Percentiles rank a stretch among this genome's conserved stretches.
Conservation (phyloP, 2,329 filamentous ascomycete species). For the Neodidymelliopsis sp. region DNA sequence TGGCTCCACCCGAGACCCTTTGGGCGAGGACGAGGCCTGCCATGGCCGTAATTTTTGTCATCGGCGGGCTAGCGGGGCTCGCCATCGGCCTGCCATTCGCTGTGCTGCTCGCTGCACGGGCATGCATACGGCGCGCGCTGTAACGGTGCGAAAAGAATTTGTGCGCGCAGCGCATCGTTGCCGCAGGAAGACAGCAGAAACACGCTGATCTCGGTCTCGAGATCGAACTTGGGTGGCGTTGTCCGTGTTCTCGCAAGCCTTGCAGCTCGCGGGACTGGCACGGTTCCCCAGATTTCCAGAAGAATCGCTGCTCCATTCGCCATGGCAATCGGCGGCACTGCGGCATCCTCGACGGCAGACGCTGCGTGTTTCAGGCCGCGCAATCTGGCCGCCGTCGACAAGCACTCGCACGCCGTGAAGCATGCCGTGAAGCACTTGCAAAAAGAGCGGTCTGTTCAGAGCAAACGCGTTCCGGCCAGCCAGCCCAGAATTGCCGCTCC, state of each 20-base stretch:
- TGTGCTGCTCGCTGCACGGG: slow-evolving; percentile 27
- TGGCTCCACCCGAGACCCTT: slow-evolving; percentile 22
- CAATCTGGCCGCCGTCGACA: slow-evolving; percentile 10
- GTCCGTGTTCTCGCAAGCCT: slow-evolving; percentile 22
- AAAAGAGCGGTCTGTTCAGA: slow-evolving; percentile 19
- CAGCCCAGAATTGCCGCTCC: slow-evolving; percentile 18
- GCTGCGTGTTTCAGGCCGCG: slow-evolving; percentile 11
- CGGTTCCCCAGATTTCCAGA: slow-evolving; percentile 35
- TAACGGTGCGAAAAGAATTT: slow-evolving; percentile 39
- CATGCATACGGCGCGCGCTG: slow-evolving; percentile 22
- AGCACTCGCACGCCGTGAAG: slow-evolving; percentile 1
- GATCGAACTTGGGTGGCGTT: slow-evolving; percentile 32
- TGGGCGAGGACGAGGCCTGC: slow-evolving; percentile 34
- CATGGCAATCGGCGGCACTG: slow-evolving; percentile 7
- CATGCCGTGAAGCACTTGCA: slow-evolving; percentile 1
- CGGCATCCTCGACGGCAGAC: slow-evolving; percentile 7
- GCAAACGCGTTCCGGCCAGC: slow-evolving; percentile 20
- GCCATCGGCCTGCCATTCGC: slow-evolving; percentile 30
- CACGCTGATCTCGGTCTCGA: slow-evolving; percentile 34
- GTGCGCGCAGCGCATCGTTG: slow-evolving; percentile 25
- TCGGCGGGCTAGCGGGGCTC: slow-evolving; percentile 27
- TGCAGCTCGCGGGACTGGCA: slow-evolving; percentile 12
- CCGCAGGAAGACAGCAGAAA: slow-evolving; percentile 16
- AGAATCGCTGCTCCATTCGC: slow-evolving; percentile 9
- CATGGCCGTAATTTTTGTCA: slow-evolving; percentile 31